Percentiles rank a stretch among this genome's conserved stretches.
phyloP scores from a whole-genome alignment of 345 rosid species.

The Adansonia digitata region DNA sequence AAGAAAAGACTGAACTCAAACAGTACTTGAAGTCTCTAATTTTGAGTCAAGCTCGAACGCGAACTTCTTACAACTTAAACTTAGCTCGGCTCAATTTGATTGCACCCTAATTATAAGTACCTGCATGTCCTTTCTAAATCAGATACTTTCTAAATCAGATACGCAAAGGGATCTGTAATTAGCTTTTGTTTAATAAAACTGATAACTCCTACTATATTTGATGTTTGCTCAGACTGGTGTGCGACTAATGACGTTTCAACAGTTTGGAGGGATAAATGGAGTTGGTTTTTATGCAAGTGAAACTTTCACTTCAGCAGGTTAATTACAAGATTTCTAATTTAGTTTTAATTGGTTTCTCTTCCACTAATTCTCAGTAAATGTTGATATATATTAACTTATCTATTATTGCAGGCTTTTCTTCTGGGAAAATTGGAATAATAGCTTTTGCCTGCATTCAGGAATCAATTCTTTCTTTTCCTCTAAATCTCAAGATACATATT shows the following conservation, averaged over 20 bases:
- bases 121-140: too few species aligned
- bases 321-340: background rate
- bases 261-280: slow-evolving; percentile 15
- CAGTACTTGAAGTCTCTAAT: too few species aligned
- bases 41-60: too few species aligned
- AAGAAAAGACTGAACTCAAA: too few species aligned
- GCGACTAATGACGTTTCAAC: slow-evolving; percentile 15
- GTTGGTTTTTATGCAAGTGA: slow-evolving; percentile 6
- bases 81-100: too few species aligned
- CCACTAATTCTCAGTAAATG: too few species aligned
- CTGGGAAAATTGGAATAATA: background rate
- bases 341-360: background rate
- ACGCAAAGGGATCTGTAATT: too few species aligned
- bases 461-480: background rate
- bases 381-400: too few species aligned
- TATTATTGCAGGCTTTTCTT: slow-evolving; percentile 7
- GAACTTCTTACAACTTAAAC: too few species aligned
- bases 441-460: background rate
- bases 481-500: background rate
- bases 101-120: too few species aligned
- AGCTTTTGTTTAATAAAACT: background rate
- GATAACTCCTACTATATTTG: background rate
- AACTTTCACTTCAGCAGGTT: slow-evolving; percentile 13
- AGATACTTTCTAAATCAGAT: too few species aligned
- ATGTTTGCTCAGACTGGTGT: background rate